Conservation (phyloP, 768 basidiomycete genomes). For the Tricholoma hemisulphureum region DNA sequence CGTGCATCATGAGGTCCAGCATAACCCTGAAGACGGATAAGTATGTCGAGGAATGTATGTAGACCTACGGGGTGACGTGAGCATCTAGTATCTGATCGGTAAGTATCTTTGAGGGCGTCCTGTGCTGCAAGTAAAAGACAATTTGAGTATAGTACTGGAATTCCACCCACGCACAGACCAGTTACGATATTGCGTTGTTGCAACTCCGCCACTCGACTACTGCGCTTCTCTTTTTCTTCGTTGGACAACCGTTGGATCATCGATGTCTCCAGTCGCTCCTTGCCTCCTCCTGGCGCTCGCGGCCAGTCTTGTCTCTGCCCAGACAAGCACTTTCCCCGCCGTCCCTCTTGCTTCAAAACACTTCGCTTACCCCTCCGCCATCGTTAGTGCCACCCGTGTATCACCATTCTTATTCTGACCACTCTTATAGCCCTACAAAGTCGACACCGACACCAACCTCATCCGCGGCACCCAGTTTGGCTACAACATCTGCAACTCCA, state of each 20-base stretch:
- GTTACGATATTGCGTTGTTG: neutral
- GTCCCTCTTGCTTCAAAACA: slow-evolving; percentile 42
- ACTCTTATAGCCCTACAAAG: slow-evolving; percentile 34
- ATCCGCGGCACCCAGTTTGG: slow-evolving; percentile 50
- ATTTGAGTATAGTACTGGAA: too few relatives aligned
- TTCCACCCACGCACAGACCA: too few relatives aligned
- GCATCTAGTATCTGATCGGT: too few relatives aligned
- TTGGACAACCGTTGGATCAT: neutral
- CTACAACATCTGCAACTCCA: slow-evolving; percentile 67
- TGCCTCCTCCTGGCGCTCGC: neutral
- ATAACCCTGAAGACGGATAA: too few relatives aligned
- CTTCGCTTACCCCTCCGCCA: slow-evolving; percentile 39
- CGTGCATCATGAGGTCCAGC: too few relatives aligned
- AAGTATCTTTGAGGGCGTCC: too few relatives aligned
- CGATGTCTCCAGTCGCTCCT: neutral
- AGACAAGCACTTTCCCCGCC: slow-evolving; percentile 35
- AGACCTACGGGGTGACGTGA: too few relatives aligned
- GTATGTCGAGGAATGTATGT: too few relatives aligned
- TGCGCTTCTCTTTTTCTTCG: neutral
- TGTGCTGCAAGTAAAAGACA: too few relatives aligned
- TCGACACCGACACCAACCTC: slow-evolving; percentile 33
- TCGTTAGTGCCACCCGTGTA: slow-evolving; percentile 29
- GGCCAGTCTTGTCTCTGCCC: neutral
- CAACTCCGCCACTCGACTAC: neutral
- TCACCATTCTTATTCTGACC: neutral